A percentile compares a stretch with the other conserved stretches of the same genome.
phyloP scores from a whole-genome alignment of 371 early-diverging fungal species.

The Batkoa obscura region DNA sequence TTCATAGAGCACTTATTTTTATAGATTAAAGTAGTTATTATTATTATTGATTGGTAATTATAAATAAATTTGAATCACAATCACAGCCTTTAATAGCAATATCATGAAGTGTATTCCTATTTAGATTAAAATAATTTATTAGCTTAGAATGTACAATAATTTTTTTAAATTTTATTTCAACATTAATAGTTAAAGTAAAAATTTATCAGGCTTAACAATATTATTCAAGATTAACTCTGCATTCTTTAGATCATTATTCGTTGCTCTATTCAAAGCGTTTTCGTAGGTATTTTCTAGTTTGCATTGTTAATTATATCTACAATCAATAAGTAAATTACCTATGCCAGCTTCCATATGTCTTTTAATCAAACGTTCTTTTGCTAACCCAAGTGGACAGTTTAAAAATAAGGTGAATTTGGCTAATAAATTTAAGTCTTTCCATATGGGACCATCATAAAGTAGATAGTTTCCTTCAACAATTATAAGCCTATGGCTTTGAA shows the following conservation, averaged over 20 bases:
- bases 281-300: conserved; percentile 7
- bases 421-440: conserved; percentile 12
- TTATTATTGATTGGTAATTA: background rate
- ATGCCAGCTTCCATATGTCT: conserved; percentile 20
- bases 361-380: conserved; percentile 13
- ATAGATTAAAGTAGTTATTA: background rate
- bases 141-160: background rate
- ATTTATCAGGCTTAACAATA: background rate
- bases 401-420: conserved; percentile 17
- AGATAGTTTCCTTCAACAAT: conserved; percentile 27
- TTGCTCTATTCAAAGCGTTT: conserved; percentile 6
- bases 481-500: conserved; percentile 14
- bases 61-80: background rate
- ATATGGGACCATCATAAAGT: conserved; percentile 13
- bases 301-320: background rate
- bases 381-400: conserved; percentile 10
- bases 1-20: background rate
- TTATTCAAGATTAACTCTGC: conserved; percentile 11
- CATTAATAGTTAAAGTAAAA: background rate
- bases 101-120: background rate
- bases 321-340: conserved; percentile 5
- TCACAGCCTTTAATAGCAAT: background rate
- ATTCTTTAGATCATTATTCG: conserved; percentile 11
- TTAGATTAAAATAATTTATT: background rate
- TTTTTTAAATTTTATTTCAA: too few relatives aligned